phyloP scores from a whole-genome alignment of 805 yeast species.

The Candida boidinii region DNA sequence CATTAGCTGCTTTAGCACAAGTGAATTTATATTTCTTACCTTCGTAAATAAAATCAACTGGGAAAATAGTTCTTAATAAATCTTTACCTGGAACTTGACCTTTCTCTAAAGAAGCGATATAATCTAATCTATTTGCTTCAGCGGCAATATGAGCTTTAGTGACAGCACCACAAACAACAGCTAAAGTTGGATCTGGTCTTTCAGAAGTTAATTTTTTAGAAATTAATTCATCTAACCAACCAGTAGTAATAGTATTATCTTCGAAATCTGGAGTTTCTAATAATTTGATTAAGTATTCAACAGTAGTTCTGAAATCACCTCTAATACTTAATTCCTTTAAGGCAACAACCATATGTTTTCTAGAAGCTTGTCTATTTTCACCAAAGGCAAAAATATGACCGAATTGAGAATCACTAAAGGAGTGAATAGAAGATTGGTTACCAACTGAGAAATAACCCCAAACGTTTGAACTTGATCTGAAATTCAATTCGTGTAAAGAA shows the following conservation, averaged over 20 bases:
- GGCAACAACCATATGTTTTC: slow-evolving; percentile 99
- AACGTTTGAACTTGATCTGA: slow-evolving; percentile 94
- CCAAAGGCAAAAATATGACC: slow-evolving; percentile 99
- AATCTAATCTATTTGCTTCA: slow-evolving; percentile 60
- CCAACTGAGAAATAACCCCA: slow-evolving; percentile 99
- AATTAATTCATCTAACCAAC: slow-evolving; percentile 97
- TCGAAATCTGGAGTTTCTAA: slow-evolving; percentile 96
- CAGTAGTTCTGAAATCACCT: slow-evolving; percentile 98
- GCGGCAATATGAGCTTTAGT: slow-evolving; percentile 86
- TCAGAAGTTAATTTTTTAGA: slow-evolving; percentile 92
- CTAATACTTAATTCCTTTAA: slow-evolving; percentile 92
- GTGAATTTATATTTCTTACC: slow-evolving; percentile 91
- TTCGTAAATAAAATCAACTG: slow-evolving; percentile 93
- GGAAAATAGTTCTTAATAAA: slow-evolving; percentile 76
- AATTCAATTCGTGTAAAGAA: slow-evolving; percentile 89
- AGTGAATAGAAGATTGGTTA: slow-evolving; percentile 93
- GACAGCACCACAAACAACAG: slow-evolving; percentile 95
- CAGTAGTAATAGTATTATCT: slow-evolving; percentile 94
- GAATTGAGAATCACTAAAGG: slow-evolving; percentile 96
- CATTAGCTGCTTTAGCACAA: slow-evolving; percentile 85
- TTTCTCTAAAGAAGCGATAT: slow-evolving; percentile 70
- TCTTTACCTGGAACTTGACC: slow-evolving; percentile 92
- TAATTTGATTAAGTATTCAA: slow-evolving; percentile 90
- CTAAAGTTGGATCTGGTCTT: slow-evolving; percentile 86
- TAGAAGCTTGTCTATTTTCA: slow-evolving; percentile 94